Base-by-base conservation (phyloP, 2,329 filamentous ascomycete genomes). In the Waltergamsia citrina region DNA sequence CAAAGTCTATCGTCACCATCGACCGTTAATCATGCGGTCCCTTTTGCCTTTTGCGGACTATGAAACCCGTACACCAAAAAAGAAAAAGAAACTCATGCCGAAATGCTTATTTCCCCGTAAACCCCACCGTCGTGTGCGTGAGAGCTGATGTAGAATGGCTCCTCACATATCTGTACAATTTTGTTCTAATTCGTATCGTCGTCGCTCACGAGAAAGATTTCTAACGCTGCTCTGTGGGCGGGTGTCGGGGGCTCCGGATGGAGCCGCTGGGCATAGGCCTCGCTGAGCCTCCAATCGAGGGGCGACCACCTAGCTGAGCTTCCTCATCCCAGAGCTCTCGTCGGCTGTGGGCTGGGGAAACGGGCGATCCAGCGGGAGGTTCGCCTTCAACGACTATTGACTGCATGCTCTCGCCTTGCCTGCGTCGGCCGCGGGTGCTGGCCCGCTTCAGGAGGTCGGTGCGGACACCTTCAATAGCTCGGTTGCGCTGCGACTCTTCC, bases 341-440 rank as follows among this genome's bases (percentile, higher is more conserved):
- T n/a, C 50, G 51, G 39, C 51, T 55, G 12, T 43, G 52, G 19
- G 42, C 42, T 33, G 36, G 49, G 14, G 43, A 45, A 40, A 33
- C 41, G 38, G 29, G 47, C 33, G 29, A n/a, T 3, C 17, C 7
- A 10, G 14, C 10, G 7, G 22, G 23, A 12, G 23, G 21, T 6
- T 30, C 30, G 17, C 15, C 18, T 48, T 50, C 5, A 38, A 49
- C 38, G 44, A 49, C 33, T 51, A 49, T 21, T 54, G 48, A 44
- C 7, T 63, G 59, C 7, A 66, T 44, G 2, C 53, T 57, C 30
- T 71, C 65, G 35, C 68, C 68, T 7, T 65, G 62, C 47, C 59
- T 64, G 43, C 67, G 62, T 22, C 66, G 64, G 25, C 68, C 67
- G 18, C 62, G 59, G 38, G 63, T 64, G 43, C 65, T 69, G 33